phyloP scores from a whole-genome alignment of 2,329 filamentous ascomycete species.

The Fusarium stilboides region DNA sequence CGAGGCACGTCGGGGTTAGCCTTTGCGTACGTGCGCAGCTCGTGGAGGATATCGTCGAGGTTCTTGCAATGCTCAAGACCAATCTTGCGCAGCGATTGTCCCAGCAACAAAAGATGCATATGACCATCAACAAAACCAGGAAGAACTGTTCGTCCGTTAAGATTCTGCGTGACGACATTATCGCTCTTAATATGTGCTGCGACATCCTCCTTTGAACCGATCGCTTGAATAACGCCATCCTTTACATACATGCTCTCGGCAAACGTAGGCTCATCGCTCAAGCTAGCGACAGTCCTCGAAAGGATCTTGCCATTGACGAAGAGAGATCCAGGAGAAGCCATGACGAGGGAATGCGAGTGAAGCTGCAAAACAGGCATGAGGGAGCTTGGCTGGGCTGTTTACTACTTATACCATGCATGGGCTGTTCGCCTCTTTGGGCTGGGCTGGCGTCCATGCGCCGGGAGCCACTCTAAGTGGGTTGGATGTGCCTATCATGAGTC shows the following conservation, averaged over 20 bases:
- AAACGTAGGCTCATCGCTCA: constrained; percentile 50
- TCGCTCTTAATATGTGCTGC: constrained; percentile 38
- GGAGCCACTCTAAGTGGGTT: constrained; percentile 36
- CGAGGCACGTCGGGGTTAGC: constrained; percentile 63
- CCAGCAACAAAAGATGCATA: constrained; percentile 69
- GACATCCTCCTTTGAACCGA: constrained; percentile 52
- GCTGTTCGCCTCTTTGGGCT: constrained; percentile 18
- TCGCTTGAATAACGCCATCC: constrained; percentile 54
- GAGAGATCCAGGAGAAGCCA: constrained; percentile 37
- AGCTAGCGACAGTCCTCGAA: constrained; percentile 42
- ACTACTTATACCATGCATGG: constrained; percentile 36
- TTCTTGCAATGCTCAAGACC: constrained; percentile 64
- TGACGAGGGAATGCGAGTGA: constrained; percentile 3
- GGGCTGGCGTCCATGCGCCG: constrained; percentile 16
- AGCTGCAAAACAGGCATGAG: not conserved
- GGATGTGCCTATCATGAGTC: constrained; percentile 34
- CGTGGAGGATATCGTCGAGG: constrained; percentile 64
- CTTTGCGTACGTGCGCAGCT: constrained; percentile 62
- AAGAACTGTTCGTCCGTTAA: constrained; percentile 59
- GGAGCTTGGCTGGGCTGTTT: not conserved
- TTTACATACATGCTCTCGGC: constrained; percentile 54
- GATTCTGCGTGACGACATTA: constrained; percentile 43
- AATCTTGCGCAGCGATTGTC: constrained; percentile 68
- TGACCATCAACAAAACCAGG: constrained; percentile 73
- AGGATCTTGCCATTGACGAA: constrained; percentile 53